These are phyloP conservation scores for Articulospora tetracladia DNA, from an alignment of 495 filamentous ascomycete species.

Conservation along the genomic window DNA sequence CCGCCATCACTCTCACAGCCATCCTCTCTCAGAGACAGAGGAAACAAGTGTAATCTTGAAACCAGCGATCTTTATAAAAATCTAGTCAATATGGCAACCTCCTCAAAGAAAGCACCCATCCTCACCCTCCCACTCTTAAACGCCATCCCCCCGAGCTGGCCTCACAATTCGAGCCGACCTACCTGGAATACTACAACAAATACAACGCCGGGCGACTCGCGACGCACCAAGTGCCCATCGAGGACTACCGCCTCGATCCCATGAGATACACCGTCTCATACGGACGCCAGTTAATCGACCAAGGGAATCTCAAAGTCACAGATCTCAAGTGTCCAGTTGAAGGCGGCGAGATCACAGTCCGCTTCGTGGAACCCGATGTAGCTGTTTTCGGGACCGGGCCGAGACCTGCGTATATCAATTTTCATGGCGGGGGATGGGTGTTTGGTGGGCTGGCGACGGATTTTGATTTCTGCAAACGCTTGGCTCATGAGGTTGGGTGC, in stretches of 20 bases:
- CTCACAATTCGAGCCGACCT: slow-evolving; percentile 1
- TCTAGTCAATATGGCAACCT: neutral
- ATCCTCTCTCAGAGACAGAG: too few relatives aligned
- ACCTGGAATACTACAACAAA: slow-evolving; percentile 7
- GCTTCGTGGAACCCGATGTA: neutral
- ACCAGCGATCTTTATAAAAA: too few relatives aligned
- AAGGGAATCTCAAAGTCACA: neutral
- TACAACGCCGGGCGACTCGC: neutral
- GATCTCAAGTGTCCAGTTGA: slow-evolving; percentile 1
- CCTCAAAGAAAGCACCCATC: neutral
- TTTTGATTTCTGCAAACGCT: slow-evolving; percentile 27
- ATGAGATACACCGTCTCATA: slow-evolving; percentile 1
- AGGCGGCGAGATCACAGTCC: neutral
- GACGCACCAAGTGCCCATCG: slow-evolving; percentile 1
- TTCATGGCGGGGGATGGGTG: slow-evolving; percentile 33
- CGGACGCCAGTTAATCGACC: neutral
- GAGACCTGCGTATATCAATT: slow-evolving; percentile 6
- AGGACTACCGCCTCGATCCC: neutral
- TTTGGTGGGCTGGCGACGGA: slow-evolving; percentile 33
- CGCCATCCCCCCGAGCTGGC: neutral
- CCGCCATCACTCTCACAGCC: too few relatives aligned
- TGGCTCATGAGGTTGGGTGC: slow-evolving; percentile 28
- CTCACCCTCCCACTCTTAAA: neutral
- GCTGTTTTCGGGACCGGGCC: neutral
- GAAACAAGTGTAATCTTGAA: too few relatives aligned